These are phyloP conservation scores for Pseudogymnoascus sp. DNA, from an alignment of 2,329 filamentous ascomycete genomes.

Conservation along the genomic window DNA sequence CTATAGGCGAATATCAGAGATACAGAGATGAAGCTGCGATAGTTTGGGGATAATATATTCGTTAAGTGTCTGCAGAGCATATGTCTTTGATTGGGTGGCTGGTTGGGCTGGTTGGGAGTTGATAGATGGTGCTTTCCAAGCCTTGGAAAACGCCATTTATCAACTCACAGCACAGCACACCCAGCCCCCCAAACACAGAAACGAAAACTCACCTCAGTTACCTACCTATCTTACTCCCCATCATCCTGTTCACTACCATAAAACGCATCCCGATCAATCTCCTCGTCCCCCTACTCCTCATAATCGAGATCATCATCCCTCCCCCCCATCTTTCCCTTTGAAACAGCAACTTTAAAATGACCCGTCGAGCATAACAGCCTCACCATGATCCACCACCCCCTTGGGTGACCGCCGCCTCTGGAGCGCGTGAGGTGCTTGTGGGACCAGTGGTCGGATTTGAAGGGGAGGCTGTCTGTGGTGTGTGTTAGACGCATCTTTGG, in stretches of 20 bases:
- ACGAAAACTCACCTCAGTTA: not conserved
- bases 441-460: not conserved
- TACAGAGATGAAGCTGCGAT: not conserved
- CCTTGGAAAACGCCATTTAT: not conserved
- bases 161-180: not conserved
- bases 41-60: not conserved
- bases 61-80: not conserved
- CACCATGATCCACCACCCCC: too few relatives aligned
- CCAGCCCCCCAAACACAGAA: not conserved
- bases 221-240: not conserved
- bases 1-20: constrained; percentile 1
- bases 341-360: not conserved
- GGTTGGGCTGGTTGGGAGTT: not conserved
- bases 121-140: not conserved
- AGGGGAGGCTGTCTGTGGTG: not conserved
- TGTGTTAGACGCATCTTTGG: not conserved
- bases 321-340: not conserved
- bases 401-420: not conserved
- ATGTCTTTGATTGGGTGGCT: not conserved
- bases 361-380: too few relatives aligned
- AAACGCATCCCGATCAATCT: not conserved
- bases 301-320: not conserved
- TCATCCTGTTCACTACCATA: not conserved
- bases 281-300: not conserved
- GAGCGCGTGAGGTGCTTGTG: not conserved